Evolutionary conservation across 2,329 filamentous ascomycete species (phyloP).

Genomic region (Monosporascus sp.): DNA sequence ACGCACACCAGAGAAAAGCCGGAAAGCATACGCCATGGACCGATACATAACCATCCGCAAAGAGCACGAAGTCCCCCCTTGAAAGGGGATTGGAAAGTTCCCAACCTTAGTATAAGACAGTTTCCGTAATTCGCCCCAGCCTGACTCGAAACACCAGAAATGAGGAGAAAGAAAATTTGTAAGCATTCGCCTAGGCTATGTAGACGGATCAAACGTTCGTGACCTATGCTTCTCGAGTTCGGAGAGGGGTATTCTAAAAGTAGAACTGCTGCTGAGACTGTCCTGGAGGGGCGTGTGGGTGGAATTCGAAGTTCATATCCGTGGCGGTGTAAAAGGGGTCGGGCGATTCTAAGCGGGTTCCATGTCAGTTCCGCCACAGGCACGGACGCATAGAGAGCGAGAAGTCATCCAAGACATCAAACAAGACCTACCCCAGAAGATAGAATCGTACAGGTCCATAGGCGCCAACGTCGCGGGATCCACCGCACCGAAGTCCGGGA

Average conservation of each 20-base stretch:
- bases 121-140: too few relatives aligned
- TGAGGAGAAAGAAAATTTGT: too few relatives aligned
- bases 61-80: too few relatives aligned
- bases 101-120: too few relatives aligned
- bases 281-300: slow-evolving; percentile 54
- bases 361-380: not conserved
- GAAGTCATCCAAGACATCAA: slow-evolving; percentile 3
- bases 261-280: slow-evolving; percentile 53
- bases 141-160: too few relatives aligned
- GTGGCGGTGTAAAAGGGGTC: slow-evolving; percentile 53
- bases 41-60: too few relatives aligned
- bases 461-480: slow-evolving; percentile 58
- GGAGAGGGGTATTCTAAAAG: slow-evolving; percentile 31
- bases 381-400: not conserved
- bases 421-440: slow-evolving; percentile 56
- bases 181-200: too few relatives aligned
- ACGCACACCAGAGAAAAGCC: too few relatives aligned
- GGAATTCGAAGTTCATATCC: slow-evolving; percentile 58
- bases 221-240: too few relatives aligned
- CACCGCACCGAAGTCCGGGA: slow-evolving; percentile 42
- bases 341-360: slow-evolving; percentile 43
- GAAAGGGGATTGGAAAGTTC: too few relatives aligned
- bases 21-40: too few relatives aligned
- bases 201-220: too few relatives aligned
- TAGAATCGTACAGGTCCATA: slow-evolving; percentile 64